Evolutionary conservation across 495 filamentous ascomycete genomes (phyloP).

Genomic region (Trichoderma virens): DNA sequence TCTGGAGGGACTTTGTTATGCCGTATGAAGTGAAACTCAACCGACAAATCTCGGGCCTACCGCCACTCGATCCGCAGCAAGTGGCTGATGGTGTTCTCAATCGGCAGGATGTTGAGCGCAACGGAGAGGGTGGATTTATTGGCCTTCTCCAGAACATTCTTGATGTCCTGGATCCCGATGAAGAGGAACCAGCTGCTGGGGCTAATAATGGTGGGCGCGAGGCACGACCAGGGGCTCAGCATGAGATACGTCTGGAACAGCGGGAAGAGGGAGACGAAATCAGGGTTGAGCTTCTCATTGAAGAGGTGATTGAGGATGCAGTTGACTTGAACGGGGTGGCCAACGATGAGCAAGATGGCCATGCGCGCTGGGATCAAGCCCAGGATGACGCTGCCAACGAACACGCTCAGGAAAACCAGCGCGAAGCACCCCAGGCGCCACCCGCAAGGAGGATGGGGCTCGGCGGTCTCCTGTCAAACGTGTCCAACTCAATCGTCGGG

Average conservation of each 20-base stretch:
- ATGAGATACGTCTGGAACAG: background rate
- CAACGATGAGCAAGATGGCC: constrained; percentile 1
- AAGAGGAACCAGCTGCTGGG: constrained; percentile 1
- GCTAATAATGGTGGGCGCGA: constrained; percentile 2
- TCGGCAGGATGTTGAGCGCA: background rate
- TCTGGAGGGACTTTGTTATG: constrained; percentile 58
- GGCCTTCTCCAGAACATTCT: constrained; percentile 7
- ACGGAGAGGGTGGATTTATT: background rate
- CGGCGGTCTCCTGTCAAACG: constrained; percentile 3
- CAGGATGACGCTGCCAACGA: constrained; percentile 24
- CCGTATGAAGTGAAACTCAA: constrained; percentile 56
- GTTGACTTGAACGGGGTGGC: background rate
- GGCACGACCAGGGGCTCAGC: background rate
- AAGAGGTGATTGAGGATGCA: constrained; percentile 22
- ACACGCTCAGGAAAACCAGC: constrained; percentile 14
- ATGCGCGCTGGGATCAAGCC: constrained; percentile 16
- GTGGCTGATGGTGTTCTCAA: background rate
- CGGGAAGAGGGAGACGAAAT: background rate
- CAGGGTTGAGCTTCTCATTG: background rate
- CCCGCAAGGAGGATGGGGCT: background rate
- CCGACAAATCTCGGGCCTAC: constrained; percentile 21
- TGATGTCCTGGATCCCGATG: constrained; percentile 7
- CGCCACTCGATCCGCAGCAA: constrained; percentile 13
- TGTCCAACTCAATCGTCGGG: constrained; percentile 31
- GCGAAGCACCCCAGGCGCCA: constrained; percentile 17